Base-by-base conservation (phyloP, 352 stramenopile species). In the Pythium sukuiense region DNA sequence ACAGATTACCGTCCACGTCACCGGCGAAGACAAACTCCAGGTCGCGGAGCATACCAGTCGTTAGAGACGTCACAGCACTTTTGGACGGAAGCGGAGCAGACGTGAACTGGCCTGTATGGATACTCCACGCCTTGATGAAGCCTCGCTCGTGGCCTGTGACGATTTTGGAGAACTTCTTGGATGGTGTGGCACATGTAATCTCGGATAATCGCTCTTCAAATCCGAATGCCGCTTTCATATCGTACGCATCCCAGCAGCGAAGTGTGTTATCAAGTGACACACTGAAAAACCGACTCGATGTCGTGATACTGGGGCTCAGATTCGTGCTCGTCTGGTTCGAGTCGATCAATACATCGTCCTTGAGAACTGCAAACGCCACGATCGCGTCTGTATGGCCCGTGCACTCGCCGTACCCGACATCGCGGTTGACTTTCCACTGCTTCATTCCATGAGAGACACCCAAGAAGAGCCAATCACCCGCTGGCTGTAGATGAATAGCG, bases 191-290 rank as follows among this genome's bases (percentile, higher is more conserved):
- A 45, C 75, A 82, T 20, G 82, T 89, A 30, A 93, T 75, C 58
- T 93, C 83, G 0, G 77, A 81, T 4, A 76, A 53, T n/a, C 72
- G 73, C 63, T 92, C 85, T 59, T 90, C 79, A 63, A 92, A 93
- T 18, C 76, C 70, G 53, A 81, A 90, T 6, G 80, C 70, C 3
- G 72, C 61, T 35, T 86, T 83, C 70, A 88, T 83, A 30, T 89
- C 80, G 61, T 88, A 88, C 43, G 78, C 74, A 39, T 90, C 83
- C 85, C 85, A 93, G 61, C 85, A 93, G 1, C 85, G 77, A 20
- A 93, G 74, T n/a, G 81, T 81, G 20, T 81, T 85, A 53, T 93
- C 85, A 20, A 89, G 59, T 20, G 83, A 90, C 33, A 79, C 78
- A 57, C 80, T 90, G 53, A 91, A 82, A 59, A 91, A 87, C 7